Conservation (phyloP, 164 flowering plant species). For the Aristolochia fimbriata region DNA sequence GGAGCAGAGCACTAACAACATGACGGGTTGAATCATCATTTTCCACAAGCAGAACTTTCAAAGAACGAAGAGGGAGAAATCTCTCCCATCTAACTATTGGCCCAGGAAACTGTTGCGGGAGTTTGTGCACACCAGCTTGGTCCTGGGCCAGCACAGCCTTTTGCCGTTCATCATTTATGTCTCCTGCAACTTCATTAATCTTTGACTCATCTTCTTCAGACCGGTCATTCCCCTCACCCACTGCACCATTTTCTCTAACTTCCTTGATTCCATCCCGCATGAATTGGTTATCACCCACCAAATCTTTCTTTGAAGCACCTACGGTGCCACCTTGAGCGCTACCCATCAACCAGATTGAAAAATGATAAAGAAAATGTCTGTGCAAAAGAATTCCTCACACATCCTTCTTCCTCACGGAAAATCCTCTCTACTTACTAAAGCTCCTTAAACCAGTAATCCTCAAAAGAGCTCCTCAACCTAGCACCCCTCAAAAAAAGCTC, state of each 20-base stretch:
- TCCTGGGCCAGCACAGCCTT: slow-evolving; percentile 9
- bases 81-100: slow-evolving; percentile 49
- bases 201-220: slow-evolving; percentile 37
- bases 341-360: slow-evolving; percentile 51
- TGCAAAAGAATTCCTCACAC: slow-evolving; percentile 16
- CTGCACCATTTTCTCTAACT: slow-evolving; percentile 25
- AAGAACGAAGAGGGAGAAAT: slow-evolving; percentile 45
- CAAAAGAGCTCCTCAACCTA: no score
- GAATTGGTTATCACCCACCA: slow-evolving; percentile 22
- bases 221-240: slow-evolving; percentile 34
- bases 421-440: slow-evolving; percentile 8
- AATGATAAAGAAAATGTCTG: slow-evolving; percentile 18
- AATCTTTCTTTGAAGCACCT: slow-evolving; percentile 22
- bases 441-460: no score
- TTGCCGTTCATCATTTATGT: slow-evolving; percentile 13
- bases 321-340: slow-evolving; percentile 24
- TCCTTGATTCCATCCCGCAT: slow-evolving; percentile 26
- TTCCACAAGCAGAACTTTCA: slow-evolving; percentile 54
- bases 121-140: slow-evolving; percentile 18
- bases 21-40: slow-evolving; percentile 64
- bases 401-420: slow-evolving; percentile 15
- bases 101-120: slow-evolving; percentile 39
- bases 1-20: slow-evolving; percentile 51
- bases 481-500: no score
- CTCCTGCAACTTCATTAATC: slow-evolving; percentile 18